Conservation (phyloP, 345 rosid genomes). For the Lenwebbia sp. region DNA sequence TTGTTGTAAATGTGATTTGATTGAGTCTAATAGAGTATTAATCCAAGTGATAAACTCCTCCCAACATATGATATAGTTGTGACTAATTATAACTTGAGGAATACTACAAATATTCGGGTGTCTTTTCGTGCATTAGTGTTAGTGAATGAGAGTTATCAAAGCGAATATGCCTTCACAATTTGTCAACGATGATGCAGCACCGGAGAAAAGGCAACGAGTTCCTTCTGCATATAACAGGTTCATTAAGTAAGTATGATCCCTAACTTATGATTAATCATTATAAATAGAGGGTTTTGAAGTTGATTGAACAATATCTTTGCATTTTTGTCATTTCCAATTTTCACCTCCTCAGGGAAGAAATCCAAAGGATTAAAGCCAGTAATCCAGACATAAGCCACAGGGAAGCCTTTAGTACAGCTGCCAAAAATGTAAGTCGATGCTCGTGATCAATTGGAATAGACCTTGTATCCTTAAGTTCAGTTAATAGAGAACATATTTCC, state of each 20-base stretch:
- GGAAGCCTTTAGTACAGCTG: slow-evolving; percentile 98
- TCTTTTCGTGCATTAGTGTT: not conserved
- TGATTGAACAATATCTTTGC: not conserved
- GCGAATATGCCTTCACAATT: not conserved
- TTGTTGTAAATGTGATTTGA: not conserved
- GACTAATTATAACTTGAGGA: not conserved
- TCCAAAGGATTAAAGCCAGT: slow-evolving; percentile 89
- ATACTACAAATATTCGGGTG: not conserved
- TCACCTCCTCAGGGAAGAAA: slow-evolving; percentile 62
- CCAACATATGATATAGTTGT: not conserved
- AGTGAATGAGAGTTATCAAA: not conserved
- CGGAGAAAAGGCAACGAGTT: slow-evolving; percentile 96
- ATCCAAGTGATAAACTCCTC: not conserved
- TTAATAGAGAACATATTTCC: not conserved
- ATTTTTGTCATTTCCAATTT: not conserved
- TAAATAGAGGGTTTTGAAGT: not conserved
- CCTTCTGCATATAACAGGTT: slow-evolving; percentile 98
- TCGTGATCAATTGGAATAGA: not conserved
- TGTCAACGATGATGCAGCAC: slow-evolving; percentile 38
- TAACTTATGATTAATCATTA: not conserved
- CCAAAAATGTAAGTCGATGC: slow-evolving; percentile 68
- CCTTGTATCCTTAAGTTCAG: not conserved
- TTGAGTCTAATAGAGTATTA: not conserved
- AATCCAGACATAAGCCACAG: slow-evolving; percentile 96
- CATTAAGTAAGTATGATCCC: slow-evolving; percentile 56